Conservation (phyloP, 2,329 filamentous ascomycete species). For the Botryotinia calthae region DNA sequence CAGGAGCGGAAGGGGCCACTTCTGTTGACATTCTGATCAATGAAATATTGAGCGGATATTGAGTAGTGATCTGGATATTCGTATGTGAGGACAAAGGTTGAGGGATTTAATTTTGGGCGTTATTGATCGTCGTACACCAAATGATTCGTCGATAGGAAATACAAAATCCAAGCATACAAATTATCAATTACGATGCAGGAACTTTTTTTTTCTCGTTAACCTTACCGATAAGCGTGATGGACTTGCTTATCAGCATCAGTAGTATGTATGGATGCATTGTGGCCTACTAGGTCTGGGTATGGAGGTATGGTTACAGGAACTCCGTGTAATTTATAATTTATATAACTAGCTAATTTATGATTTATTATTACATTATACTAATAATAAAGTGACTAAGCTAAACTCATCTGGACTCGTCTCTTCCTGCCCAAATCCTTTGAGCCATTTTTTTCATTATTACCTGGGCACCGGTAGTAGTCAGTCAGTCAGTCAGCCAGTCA, state of each 20-base stretch:
- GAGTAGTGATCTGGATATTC: background rate
- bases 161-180: background rate
- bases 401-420: background rate
- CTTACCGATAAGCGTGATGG: background rate
- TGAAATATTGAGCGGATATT: background rate
- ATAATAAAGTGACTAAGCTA: background rate
- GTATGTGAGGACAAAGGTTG: too few relatives aligned
- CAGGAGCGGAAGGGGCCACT: slow-evolving; percentile 21
- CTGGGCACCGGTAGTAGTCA: too few relatives aligned
- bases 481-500: too few relatives aligned
- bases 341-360: too few relatives aligned
- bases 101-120: background rate
- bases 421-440: background rate
- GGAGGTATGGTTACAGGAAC: too few relatives aligned
- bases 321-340: too few relatives aligned
- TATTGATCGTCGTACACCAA: background rate
- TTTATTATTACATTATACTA: too few relatives aligned
- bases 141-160: background rate
- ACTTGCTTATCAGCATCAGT: slow-evolving; percentile 8
- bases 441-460: background rate
- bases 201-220: slow-evolving; percentile 7
- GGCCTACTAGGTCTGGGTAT: background rate
- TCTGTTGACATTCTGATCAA: slow-evolving; percentile 31
- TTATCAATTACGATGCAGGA: background rate
- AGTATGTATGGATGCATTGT: background rate